These are phyloP conservation scores for Ceriops zippeliana DNA, from an alignment of 345 rosid species.

Conservation along the genomic window DNA sequence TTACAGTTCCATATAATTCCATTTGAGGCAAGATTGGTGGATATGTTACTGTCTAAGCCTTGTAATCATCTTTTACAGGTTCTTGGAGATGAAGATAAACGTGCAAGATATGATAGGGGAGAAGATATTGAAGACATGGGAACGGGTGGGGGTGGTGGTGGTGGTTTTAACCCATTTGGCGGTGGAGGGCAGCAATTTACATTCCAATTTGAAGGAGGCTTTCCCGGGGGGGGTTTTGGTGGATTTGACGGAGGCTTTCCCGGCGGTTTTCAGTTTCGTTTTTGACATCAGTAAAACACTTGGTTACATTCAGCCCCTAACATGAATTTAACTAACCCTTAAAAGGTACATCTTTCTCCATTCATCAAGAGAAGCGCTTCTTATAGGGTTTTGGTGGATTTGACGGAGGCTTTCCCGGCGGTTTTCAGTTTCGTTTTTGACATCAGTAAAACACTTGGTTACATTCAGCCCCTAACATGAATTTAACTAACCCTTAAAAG, in stretches of 20 bases:
- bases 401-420: constrained; percentile 64
- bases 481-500: constrained; percentile 11
- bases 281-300: constrained; percentile 29
- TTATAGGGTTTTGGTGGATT: constrained; percentile 52
- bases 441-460: not conserved
- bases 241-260: constrained; percentile 64
- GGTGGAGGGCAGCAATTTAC: constrained; percentile 78
- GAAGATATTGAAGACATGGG: constrained; percentile 92
- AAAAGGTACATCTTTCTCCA: constrained; percentile 8
- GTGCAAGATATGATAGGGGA: constrained; percentile 84
- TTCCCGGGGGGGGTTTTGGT: constrained; percentile 79
- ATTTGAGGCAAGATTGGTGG: not conserved
- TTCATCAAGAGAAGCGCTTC: not conserved
- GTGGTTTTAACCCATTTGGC: constrained; percentile 78
- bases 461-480: constrained; percentile 6
- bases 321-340: constrained; percentile 10
- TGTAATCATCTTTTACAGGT: constrained; percentile 40
- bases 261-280: constrained; percentile 61
- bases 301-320: not conserved
- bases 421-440: constrained; percentile 66
- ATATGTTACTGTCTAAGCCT: not conserved
- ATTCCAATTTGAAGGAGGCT: constrained; percentile 87
- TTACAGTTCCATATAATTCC: not conserved
- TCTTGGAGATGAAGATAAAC: constrained; percentile 88
- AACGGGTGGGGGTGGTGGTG: constrained; percentile 62